Base-by-base conservation (phyloP, 345 rosid species). In the Euphorbia peplus region DNA sequence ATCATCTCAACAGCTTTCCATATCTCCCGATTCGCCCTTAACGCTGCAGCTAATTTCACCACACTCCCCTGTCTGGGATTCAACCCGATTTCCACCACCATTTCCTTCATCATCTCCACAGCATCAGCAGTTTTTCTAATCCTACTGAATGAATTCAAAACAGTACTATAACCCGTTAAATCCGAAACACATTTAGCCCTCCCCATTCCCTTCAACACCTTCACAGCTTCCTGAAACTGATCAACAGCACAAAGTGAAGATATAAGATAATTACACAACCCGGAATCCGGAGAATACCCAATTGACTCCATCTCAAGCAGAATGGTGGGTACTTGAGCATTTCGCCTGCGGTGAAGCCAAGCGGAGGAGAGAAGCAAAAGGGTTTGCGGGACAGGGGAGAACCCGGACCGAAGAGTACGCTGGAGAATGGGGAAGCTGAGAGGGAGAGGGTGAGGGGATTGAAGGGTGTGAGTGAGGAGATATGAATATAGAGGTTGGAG, bases 381-480 rank as follows among this genome's bases (percentile, higher is more conserved):
- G 21, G 82, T 75, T 76, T 89, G 92, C 18, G 90, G 91, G 48
- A 54, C 79, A 5, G 92, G 96, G 70, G 65, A 51, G 41, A 86
- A 85, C 8, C 97, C 98, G 3, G 96, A 86, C 26, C 92, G 92
- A 80, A 93, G 92, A 11, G 78, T 83, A 11, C 86, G 80, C 42
- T 90, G 97, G 47, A 93, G 78, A 68, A 93, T 81, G 3, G 89
- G 85, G 9, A 93, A 82, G 25, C 91, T 69, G 60, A 91, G 64
- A 59, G 97, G 86, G 60, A 90, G 75, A 1, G 97, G 90, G 21
- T 82, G 53, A 2, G 88, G 63, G 66, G 67, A 83, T 67, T 89
- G 92, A 50, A 93, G 95, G 46, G 83, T 81, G 68, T 85, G 81
- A 21, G 81, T 75, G 42, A 93, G 91, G n/a, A 93, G 90, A 72